Percentiles rank a stretch among this genome's conserved stretches.
These are phyloP conservation scores for Fallopia convolvulus DNA, from an alignment of 148 eudicot species.

Conservation along the genomic window DNA sequence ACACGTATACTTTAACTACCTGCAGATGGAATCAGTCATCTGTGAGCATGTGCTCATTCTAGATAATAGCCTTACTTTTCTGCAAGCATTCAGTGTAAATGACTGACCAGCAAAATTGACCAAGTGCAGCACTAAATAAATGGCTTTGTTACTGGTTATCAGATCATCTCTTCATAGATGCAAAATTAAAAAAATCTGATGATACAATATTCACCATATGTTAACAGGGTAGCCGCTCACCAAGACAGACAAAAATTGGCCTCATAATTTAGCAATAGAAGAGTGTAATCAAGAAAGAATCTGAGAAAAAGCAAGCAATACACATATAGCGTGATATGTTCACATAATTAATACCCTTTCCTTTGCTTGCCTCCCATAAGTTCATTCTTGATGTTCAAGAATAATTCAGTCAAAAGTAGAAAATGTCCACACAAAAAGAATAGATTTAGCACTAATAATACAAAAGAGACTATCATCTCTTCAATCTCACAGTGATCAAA, in stretches of 20 bases:
- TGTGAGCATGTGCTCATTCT: not conserved
- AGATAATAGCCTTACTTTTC: not conserved
- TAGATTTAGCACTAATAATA: not conserved
- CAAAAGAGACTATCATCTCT: not conserved
- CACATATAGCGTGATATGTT: not conserved
- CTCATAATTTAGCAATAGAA: not conserved
- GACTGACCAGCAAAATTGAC: not conserved
- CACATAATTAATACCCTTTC: not conserved
- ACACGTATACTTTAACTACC: conserved; percentile 93
- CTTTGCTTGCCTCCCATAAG: not conserved
- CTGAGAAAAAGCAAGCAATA: not conserved
- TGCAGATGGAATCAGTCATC: conserved; percentile 15
- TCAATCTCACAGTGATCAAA: not conserved
- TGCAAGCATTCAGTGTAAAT: not conserved
- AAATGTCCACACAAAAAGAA: conserved; percentile 3
- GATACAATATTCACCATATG: not conserved
- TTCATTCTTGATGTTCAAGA: not conserved
- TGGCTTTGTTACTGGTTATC: not conserved
- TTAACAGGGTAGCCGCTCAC: not conserved
- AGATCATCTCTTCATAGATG: not conserved
- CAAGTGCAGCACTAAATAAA: not conserved
- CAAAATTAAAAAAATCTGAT: not conserved
- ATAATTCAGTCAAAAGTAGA: not conserved
- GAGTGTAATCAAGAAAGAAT: not conserved
- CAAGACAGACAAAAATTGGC: not conserved